phyloP scores from a whole-genome alignment of 768 basidiomycete genomes.

The Lactarius pseudohatsudake region DNA sequence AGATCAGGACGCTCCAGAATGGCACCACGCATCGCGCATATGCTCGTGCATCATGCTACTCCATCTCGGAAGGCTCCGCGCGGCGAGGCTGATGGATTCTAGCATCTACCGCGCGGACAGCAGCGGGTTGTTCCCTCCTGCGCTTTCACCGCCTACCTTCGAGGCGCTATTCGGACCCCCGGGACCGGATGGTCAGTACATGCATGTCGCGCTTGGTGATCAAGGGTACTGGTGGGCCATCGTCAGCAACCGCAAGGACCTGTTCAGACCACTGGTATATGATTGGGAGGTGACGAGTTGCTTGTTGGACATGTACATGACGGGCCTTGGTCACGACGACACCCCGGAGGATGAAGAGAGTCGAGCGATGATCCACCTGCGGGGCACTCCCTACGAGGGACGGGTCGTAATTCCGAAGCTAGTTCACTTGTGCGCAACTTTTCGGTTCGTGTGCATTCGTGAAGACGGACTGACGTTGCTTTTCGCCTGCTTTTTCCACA shows the following conservation, averaged over 20 bases:
- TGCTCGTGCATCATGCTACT: slow-evolving; percentile 52
- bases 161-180: slow-evolving; percentile 45
- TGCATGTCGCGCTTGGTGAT: slow-evolving; percentile 50
- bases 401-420: slow-evolving; percentile 46
- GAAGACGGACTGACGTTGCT: slow-evolving; percentile 21
- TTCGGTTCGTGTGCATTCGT: neutral
- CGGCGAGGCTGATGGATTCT: slow-evolving; percentile 49
- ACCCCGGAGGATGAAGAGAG: slow-evolving; percentile 40
- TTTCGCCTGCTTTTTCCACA: slow-evolving; percentile 17
- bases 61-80: slow-evolving; percentile 45
- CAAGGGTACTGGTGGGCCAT: slow-evolving; percentile 58
- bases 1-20: slow-evolving; percentile 41
- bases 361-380: slow-evolving; percentile 37
- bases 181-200: slow-evolving; percentile 39
- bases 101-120: slow-evolving; percentile 38
- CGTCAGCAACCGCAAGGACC: slow-evolving; percentile 41
- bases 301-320: slow-evolving; percentile 46
- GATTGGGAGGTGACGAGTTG: slow-evolving; percentile 53
- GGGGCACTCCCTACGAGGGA: slow-evolving; percentile 44
- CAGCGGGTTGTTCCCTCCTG: slow-evolving; percentile 32
- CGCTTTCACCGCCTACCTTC: slow-evolving; percentile 46
- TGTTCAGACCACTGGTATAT: slow-evolving; percentile 44
- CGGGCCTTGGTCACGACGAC: slow-evolving; percentile 44
- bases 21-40: slow-evolving; percentile 47
- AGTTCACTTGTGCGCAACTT: slow-evolving; percentile 47